Percentiles rank a stretch among this genome's conserved stretches.
phyloP scores from a whole-genome alignment of 257 asterid genomes.

The Penstemon davidsonii region DNA sequence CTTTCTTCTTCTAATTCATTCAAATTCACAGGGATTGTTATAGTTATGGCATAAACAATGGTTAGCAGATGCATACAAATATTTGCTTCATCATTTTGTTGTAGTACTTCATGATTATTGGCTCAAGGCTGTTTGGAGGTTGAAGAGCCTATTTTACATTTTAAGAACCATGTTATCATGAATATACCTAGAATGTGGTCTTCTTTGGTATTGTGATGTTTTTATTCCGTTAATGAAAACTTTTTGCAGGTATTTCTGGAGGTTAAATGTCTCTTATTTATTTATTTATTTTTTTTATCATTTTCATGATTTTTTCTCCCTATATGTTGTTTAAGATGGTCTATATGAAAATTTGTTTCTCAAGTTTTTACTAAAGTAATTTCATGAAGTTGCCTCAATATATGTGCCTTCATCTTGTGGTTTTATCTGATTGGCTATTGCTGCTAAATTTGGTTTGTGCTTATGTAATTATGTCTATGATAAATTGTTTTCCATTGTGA shows the following conservation, averaged over 20 bases:
- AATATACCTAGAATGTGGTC: background rate
- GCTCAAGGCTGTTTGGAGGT: background rate
- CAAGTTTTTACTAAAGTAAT: background rate
- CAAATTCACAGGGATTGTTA: conserved; percentile 7
- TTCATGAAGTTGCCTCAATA: background rate
- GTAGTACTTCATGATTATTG: conserved; percentile 1
- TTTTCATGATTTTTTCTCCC: too few relatives aligned
- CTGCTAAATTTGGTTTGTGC: background rate
- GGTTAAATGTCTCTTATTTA: too few relatives aligned
- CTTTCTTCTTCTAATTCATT: background rate
- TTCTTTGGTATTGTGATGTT: background rate
- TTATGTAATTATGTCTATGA: background rate
- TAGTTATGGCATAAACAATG: background rate
- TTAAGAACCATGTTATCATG: background rate
- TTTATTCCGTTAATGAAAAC: too few relatives aligned
- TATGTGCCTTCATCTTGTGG: background rate
- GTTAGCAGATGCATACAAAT: background rate
- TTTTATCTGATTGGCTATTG: too few relatives aligned
- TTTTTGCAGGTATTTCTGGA: too few relatives aligned
- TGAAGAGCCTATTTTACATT: background rate
- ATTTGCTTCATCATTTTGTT: background rate
- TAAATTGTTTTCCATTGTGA: too few relatives aligned
- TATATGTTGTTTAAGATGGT: too few relatives aligned
- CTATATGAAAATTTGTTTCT: too few relatives aligned
- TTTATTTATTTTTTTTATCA: too few relatives aligned